phyloP scores from a whole-genome alignment of 2,329 filamentous ascomycete genomes.

The Corniculantispora saksenae region DNA sequence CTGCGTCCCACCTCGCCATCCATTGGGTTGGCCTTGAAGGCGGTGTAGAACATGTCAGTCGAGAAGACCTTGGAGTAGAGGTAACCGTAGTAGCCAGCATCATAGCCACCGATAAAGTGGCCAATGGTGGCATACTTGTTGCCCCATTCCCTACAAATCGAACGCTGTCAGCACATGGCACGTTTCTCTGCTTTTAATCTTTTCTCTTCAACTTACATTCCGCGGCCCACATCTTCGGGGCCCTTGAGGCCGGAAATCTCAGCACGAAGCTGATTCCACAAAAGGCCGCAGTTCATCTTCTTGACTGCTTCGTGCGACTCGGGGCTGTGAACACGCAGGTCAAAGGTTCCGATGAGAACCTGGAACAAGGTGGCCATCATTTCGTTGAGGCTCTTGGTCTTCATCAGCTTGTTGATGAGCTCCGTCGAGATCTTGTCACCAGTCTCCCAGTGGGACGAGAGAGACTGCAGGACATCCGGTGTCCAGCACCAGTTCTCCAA shows the following conservation, averaged over 20 bases:
- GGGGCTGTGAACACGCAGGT: conserved; percentile 78
- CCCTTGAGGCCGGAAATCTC: conserved; percentile 75
- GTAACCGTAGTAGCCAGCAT: conserved; percentile 81
- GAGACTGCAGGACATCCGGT: conserved; percentile 61
- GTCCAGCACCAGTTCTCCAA: conserved; percentile 78
- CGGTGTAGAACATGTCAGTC: conserved; percentile 81
- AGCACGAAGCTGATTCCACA: conserved; percentile 72
- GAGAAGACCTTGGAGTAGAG: conserved; percentile 78
- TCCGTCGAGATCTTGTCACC: conserved; percentile 72
- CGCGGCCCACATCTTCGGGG: conserved; percentile 64
- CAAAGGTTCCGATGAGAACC: conserved; percentile 78
- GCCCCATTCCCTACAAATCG: conserved; percentile 60
- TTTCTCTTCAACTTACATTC: conserved; percentile 44
- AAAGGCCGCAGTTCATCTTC: conserved; percentile 61
- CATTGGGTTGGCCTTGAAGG: conserved; percentile 80
- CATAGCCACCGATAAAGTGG: conserved; percentile 81
- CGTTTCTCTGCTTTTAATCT: not conserved
- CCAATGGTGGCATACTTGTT: conserved; percentile 80
- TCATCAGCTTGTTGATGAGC: conserved; percentile 71
- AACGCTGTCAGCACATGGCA: conserved; percentile 31
- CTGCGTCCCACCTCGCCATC: conserved; percentile 70
- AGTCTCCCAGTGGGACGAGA: conserved; percentile 74
- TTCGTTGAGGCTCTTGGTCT: conserved; percentile 79
- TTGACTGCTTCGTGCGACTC: conserved; percentile 68
- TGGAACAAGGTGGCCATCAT: conserved; percentile 77